A percentile compares a stretch with the other conserved stretches of the same genome.
These are phyloP conservation scores for Buddleja alternifolia DNA, from an alignment of 257 asterid species.

Conservation along the genomic window DNA sequence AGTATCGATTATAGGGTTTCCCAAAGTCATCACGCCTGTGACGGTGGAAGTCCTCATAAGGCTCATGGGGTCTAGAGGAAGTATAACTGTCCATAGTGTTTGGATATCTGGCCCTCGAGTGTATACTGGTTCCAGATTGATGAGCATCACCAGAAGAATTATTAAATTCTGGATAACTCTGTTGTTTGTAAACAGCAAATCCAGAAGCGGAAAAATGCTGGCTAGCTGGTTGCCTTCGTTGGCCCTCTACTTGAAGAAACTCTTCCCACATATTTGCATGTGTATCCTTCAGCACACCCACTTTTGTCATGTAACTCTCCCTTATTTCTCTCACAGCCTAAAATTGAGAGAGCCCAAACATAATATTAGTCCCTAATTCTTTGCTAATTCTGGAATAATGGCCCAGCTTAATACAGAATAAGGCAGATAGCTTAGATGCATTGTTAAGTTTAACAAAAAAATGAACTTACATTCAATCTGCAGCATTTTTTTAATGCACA, in stretches of 20 bases:
- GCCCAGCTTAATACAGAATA: slow-evolving; percentile 10
- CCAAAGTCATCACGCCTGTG: slow-evolving; percentile 76
- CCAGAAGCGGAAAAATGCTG: slow-evolving; percentile 57
- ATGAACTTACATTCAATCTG: slow-evolving; percentile 4
- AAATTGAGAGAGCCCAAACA: slow-evolving; percentile 34
- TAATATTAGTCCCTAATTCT: slow-evolving; percentile 15
- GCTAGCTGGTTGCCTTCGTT: slow-evolving; percentile 60
- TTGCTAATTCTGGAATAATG: slow-evolving; percentile 11
- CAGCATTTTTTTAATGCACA: slow-evolving; percentile 3
- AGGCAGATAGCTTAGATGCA: slow-evolving; percentile 2
- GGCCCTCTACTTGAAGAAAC: slow-evolving; percentile 74
- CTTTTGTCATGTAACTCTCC: slow-evolving; percentile 68
- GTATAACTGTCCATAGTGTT: slow-evolving; percentile 62
- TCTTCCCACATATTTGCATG: slow-evolving; percentile 87
- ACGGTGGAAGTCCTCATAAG: slow-evolving; percentile 65
- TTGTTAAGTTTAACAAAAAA: background rate
- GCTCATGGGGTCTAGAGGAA: slow-evolving; percentile 68
- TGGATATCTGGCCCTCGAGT: slow-evolving; percentile 68
- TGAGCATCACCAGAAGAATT: slow-evolving; percentile 54
- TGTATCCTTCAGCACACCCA: slow-evolving; percentile 55
- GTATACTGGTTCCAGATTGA: slow-evolving; percentile 58
- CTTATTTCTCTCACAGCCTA: slow-evolving; percentile 77
- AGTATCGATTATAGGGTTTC: slow-evolving; percentile 70
- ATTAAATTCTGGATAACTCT: slow-evolving; percentile 52
- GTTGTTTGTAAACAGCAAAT: slow-evolving; percentile 58